Percentiles rank a stretch among this genome's conserved stretches.
Conservation (phyloP, 2,329 filamentous ascomycete genomes). For the Bipolaris cookei region DNA sequence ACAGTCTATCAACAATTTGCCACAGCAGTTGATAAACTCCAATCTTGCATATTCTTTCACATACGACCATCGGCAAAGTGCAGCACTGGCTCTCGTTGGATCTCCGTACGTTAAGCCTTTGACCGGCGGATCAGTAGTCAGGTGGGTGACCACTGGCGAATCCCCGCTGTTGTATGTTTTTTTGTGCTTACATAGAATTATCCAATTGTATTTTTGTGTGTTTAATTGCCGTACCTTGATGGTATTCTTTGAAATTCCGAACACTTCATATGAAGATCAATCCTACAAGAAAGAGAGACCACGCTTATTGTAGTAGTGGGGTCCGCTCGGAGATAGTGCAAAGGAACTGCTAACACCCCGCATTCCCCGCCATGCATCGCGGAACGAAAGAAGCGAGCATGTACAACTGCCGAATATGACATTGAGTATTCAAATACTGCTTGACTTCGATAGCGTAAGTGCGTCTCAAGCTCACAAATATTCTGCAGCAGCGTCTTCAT, state of each 20-base stretch:
- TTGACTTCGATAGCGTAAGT: constrained; percentile 11
- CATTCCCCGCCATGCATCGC: constrained; percentile 13
- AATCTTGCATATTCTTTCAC: neutral
- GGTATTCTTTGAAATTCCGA: neutral
- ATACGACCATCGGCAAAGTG: neutral
- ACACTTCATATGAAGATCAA: neutral
- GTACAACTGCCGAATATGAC: constrained; percentile 32
- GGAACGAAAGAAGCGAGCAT: constrained; percentile 22
- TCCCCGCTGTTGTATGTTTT: neutral
- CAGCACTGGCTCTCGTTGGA: neutral
- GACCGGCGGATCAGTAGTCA: neutral
- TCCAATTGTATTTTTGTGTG: too few species aligned
- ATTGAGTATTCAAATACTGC: constrained; percentile 6
- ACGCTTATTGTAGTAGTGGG: neutral
- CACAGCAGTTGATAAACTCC: too few species aligned
- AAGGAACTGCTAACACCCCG: constrained; percentile 15
- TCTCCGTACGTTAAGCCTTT: neutral
- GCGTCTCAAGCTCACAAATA: neutral
- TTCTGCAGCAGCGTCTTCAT: neutral
- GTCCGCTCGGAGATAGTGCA: neutral
- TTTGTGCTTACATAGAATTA: neutral
- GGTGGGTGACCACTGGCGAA: neutral
- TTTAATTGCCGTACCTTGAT: too few species aligned
- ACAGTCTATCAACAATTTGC: too few species aligned
- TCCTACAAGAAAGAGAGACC: neutral